Percentiles rank a stretch among this genome's conserved stretches.
phyloP scores from a whole-genome alignment of 768 basidiomycete genomes.

The Serpula lacrymans region DNA sequence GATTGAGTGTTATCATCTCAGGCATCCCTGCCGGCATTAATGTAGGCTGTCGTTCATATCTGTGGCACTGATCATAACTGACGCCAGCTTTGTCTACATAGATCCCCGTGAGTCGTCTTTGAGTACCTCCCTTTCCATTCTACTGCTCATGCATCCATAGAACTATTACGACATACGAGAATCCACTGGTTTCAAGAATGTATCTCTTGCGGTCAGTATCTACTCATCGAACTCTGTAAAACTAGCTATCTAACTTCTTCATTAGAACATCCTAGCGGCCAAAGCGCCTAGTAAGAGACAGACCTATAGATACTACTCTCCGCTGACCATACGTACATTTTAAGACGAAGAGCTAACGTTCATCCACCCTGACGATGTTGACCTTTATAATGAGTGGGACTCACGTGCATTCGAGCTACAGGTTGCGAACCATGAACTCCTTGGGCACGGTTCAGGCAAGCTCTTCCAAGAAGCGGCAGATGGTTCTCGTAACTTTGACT shows the following conservation, averaged over 20 bases:
- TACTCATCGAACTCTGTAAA: not conserved
- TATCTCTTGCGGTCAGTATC: constrained; percentile 68
- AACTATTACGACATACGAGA: constrained; percentile 87
- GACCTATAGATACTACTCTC: not conserved
- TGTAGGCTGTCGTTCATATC: constrained; percentile 34
- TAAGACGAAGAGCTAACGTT: constrained; percentile 81
- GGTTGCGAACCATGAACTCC: constrained; percentile 86
- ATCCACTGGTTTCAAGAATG: constrained; percentile 84
- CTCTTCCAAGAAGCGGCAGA: constrained; percentile 73
- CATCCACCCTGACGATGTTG: constrained; percentile 74
- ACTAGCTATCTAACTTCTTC: not conserved
- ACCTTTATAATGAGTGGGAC: constrained; percentile 76
- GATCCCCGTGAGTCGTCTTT: constrained; percentile 54
- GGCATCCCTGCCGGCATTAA: constrained; percentile 89
- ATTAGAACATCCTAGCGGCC: constrained; percentile 79
- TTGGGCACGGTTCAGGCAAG: constrained; percentile 85
- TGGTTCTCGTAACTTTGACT: constrained; percentile 81
- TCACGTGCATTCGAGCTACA: constrained; percentile 79
- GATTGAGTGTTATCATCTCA: constrained; percentile 18
- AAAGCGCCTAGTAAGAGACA: constrained; percentile 67
- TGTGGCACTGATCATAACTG: not conserved
- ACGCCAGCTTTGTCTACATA: constrained; percentile 20
- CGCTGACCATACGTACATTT: constrained; percentile 2
- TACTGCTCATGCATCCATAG: constrained; percentile 25
- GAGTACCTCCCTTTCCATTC: not conserved